Evolutionary conservation across 2,329 filamentous ascomycete genomes (phyloP), one percentile per base, ranked within the genome.

Genomic region (Microdochium trichocladiopsis): DNA sequence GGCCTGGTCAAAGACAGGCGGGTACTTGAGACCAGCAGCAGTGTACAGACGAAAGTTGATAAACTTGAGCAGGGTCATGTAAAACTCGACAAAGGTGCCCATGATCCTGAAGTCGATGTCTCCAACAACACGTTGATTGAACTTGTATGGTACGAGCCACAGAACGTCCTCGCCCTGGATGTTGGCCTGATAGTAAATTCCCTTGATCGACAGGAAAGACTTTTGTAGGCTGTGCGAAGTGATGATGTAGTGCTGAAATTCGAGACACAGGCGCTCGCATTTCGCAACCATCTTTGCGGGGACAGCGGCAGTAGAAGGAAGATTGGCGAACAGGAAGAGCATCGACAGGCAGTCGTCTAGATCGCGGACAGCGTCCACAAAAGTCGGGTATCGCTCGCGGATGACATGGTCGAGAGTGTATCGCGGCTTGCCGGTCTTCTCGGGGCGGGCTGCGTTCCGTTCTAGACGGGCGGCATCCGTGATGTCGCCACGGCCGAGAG

Each of bases 101-200:
- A 99, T 99, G 72, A 99, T 99, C 64, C 94, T 82, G 75, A 96
- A 99, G 70, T 99, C 94, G 58, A 99, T 88, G 70, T 99, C 94
- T 53, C 88, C 90, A 41, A 94, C 89, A 14, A 96, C 86, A 60
- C 89, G 81, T 76, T 99, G 94, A 65, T 97, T 96, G 73, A 99
- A 99, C 69, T 90, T 90, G 76, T 99, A 99, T 1, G 94, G 94
- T 11, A 96, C 93, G 37, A 99, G 79, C 94, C 94, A 99, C 59
- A 97, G 78, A 49, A 99, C 88, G 64, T 97, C 93, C 73, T 99
- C 92, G 49, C 94, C 94, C 69, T 96, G 90, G 56, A 99, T 95
- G 50, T 87, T 96, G 23, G 93, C 94, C 74, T 97, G 93, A 73
- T 97, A 99, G 76, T 99, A 99, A 64, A 99, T 97, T 56, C 94